These are phyloP conservation scores for Russula abietina DNA, from an alignment of 768 basidiomycete species.

Conservation along the genomic window DNA sequence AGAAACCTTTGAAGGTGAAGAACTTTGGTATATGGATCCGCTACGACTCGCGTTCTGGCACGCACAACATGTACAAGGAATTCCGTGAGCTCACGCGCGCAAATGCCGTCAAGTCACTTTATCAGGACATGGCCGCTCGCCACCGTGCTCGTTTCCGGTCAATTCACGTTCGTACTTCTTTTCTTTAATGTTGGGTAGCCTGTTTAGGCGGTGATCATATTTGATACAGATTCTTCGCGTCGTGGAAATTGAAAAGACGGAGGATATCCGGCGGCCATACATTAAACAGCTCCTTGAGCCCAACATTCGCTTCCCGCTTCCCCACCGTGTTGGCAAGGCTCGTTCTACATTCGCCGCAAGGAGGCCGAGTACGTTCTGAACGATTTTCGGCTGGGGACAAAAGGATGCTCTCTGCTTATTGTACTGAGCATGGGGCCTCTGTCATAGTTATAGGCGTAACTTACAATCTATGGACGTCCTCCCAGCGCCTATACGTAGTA, in stretches of 20 bases:
- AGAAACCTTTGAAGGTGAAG: conserved; percentile 97
- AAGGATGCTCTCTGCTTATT: neutral
- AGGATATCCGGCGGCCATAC: conserved; percentile 91
- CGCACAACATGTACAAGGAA: conserved; percentile 99
- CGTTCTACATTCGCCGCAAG: conserved; percentile 76
- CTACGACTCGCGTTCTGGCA: conserved; percentile 98
- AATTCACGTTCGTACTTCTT: conserved; percentile 71
- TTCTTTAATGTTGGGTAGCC: no score
- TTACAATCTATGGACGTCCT: conserved; percentile 6
- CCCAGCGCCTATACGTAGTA: neutral
- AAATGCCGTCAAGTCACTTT: conserved; percentile 92
- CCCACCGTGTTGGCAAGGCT: conserved; percentile 76
- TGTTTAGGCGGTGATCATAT: conserved; percentile 1
- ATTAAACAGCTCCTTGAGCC: conserved; percentile 94
- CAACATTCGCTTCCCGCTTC: conserved; percentile 93
- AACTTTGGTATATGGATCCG: conserved; percentile 99
- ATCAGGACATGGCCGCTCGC: conserved; percentile 99
- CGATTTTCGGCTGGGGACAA: neutral
- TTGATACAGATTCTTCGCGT: conserved; percentile 86
- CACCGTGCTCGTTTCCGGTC: conserved; percentile 99
- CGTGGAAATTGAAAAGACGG: conserved; percentile 88
- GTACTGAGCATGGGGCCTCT: neutral
- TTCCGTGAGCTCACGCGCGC: conserved; percentile 94
- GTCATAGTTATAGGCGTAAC: neutral
- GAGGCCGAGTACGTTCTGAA: conserved; percentile 69